Evolutionary conservation across 352 stramenopile species (phyloP).

Genomic region (Pythium apleroticum): DNA sequence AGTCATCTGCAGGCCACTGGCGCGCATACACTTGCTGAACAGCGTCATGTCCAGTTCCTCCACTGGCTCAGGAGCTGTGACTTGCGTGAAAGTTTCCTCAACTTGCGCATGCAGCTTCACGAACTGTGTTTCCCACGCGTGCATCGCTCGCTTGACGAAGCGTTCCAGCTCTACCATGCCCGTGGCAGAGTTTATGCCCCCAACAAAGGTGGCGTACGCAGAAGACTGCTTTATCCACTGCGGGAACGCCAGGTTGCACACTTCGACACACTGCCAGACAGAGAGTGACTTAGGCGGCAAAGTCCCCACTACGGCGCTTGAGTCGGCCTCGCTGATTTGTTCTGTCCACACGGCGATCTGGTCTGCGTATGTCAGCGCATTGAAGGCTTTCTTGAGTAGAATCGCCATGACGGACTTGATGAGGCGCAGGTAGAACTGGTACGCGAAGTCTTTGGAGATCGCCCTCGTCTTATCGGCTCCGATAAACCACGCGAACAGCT

Average conservation of each 20-base stretch:
- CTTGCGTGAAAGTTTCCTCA: slow-evolving; percentile 25
- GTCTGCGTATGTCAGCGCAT: slow-evolving; percentile 37
- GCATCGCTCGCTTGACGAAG: slow-evolving; percentile 42
- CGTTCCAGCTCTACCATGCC: slow-evolving; percentile 41
- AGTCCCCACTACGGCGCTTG: not conserved
- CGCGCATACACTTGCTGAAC: slow-evolving; percentile 35
- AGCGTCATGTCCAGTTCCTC: slow-evolving; percentile 39
- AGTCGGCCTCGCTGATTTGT: slow-evolving; percentile 66
- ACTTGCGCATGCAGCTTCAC: slow-evolving; percentile 32
- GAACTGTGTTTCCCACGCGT: slow-evolving; percentile 43
- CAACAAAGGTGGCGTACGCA: slow-evolving; percentile 24
- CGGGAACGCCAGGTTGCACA: slow-evolving; percentile 44
- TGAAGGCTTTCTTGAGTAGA: slow-evolving; percentile 35
- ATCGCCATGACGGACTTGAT: slow-evolving; percentile 46
- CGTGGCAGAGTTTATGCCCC: slow-evolving; percentile 19
- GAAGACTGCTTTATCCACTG: slow-evolving; percentile 36
- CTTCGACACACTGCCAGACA: slow-evolving; percentile 36
- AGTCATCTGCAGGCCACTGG: slow-evolving; percentile 48
- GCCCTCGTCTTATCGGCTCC: slow-evolving; percentile 43
- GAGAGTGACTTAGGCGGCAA: slow-evolving; percentile 18
- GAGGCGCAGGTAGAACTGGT: slow-evolving; percentile 58
- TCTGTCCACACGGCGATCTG: slow-evolving; percentile 59
- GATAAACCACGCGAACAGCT: slow-evolving; percentile 71
- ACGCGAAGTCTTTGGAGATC: slow-evolving; percentile 52
- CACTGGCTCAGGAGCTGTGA: not conserved